These are phyloP conservation scores for Rhizopus arrhizus DNA, from an alignment of 371 early-diverging fungal species.

Conservation along the genomic window DNA sequence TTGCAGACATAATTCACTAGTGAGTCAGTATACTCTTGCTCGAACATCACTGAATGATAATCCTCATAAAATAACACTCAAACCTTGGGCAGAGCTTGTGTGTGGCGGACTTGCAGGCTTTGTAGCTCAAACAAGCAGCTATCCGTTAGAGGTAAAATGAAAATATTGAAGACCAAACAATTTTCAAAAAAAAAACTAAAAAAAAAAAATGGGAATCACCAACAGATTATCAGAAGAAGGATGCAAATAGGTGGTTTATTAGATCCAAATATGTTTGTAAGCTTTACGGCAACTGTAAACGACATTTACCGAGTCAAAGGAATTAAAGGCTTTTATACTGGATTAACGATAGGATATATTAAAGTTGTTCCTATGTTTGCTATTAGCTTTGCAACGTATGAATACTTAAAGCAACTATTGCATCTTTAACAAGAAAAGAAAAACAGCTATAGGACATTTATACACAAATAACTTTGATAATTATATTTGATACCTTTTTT, in stretches of 20 bases:
- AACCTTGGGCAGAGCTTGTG: constrained; percentile 75
- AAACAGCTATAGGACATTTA: no score
- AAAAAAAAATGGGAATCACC: neutral
- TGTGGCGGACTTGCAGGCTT: constrained; percentile 88
- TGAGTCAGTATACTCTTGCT: constrained; percentile 29
- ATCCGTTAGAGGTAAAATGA: constrained; percentile 91
- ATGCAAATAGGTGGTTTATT: constrained; percentile 87
- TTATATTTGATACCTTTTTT: no score
- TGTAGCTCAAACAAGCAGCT: constrained; percentile 84
- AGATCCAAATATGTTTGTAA: constrained; percentile 56
- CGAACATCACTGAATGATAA: constrained; percentile 18
- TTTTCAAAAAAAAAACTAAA: constrained; percentile 4
- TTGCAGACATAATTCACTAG: constrained; percentile 47
- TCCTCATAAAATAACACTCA: constrained; percentile 35
- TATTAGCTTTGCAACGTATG: constrained; percentile 86
- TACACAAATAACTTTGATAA: no score
- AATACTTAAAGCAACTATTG: constrained; percentile 69
- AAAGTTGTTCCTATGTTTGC: constrained; percentile 94
- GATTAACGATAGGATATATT: constrained; percentile 93
- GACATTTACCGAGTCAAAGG: constrained; percentile 72
- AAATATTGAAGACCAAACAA: no score
- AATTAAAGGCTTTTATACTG: constrained; percentile 90
- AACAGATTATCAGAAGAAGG: constrained; percentile 75
- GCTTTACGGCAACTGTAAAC: constrained; percentile 62
- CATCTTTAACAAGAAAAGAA: neutral